Percentiles rank a stretch among this genome's conserved stretches.
Evolutionary conservation across 2,329 filamentous ascomycete genomes (phyloP).

Genomic region (Sphaerostilbella broomeana): DNA sequence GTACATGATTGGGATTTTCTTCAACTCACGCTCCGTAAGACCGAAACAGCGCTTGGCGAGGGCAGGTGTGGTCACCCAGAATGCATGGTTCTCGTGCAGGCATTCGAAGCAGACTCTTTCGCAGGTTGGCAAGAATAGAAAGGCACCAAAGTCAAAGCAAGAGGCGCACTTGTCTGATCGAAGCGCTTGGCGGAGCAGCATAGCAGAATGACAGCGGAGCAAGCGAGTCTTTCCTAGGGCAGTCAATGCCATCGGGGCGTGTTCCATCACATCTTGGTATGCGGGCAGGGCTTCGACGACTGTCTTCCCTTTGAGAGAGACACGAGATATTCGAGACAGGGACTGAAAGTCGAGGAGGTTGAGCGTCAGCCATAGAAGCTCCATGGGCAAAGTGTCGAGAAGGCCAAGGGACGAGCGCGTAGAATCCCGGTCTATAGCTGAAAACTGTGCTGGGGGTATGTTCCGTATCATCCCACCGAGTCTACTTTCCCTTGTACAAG

Average conservation of each 20-base stretch:
- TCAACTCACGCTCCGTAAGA: conserved; percentile 18
- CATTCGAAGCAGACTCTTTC: conserved; percentile 27
- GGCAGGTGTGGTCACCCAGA: conserved; percentile 20
- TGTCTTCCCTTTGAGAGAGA: conserved; percentile 19
- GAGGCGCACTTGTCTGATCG: conserved; percentile 22
- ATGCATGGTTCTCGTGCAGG: conserved; percentile 19
- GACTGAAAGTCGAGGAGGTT: conserved; percentile 24
- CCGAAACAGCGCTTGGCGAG: conserved; percentile 20
- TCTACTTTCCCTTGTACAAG: no score
- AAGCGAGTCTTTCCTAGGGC: conserved; percentile 21
- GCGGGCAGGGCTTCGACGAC: conserved; percentile 25
- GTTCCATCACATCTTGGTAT: conserved; percentile 38
- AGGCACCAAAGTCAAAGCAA: conserved; percentile 23
- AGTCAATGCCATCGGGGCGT: conserved; percentile 23
- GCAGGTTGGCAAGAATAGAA: conserved; percentile 27
- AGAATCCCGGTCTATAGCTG: neutral
- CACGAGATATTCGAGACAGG: conserved; percentile 23
- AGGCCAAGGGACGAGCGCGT: conserved; percentile 20
- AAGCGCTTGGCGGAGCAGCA: conserved; percentile 18
- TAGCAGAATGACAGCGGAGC: conserved; percentile 18
- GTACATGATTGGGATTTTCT: conserved; percentile 16
- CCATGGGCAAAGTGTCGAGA: conserved; percentile 22
- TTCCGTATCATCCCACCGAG: no score
- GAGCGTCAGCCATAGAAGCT: conserved; percentile 21
- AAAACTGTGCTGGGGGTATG: neutral